Percentiles rank a stretch among this genome's conserved stretches.
Conservation (phyloP, 2,329 filamentous ascomycete genomes). For the Polytolypa hystricis region DNA sequence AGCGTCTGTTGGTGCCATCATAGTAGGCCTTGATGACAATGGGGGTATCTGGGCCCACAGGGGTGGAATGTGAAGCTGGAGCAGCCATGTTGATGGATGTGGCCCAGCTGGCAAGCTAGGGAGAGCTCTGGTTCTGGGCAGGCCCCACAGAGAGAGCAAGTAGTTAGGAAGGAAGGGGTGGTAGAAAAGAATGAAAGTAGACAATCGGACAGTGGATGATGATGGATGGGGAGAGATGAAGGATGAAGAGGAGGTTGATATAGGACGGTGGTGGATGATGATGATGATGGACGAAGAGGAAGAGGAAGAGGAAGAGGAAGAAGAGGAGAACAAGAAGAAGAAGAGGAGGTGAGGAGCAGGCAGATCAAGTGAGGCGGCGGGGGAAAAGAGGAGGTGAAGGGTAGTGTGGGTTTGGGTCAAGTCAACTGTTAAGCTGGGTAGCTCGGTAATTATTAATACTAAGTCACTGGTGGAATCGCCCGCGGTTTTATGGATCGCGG, state of each 20-base stretch:
- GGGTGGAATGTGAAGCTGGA: constrained; percentile 32
- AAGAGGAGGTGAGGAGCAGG: neutral
- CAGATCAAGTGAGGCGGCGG: constrained; percentile 1
- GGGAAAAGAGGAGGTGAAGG: constrained; percentile 2
- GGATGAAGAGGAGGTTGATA: neutral
- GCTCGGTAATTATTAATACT: no score
- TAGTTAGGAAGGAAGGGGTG: constrained; percentile 2
- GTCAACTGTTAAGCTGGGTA: no score
- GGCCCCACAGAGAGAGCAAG: constrained; percentile 2
- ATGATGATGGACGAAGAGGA: constrained; percentile 11
- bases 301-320: constrained; percentile 11
- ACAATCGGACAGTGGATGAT: constrained; percentile 8
- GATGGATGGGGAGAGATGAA: constrained; percentile 8
- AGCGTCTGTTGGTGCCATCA: constrained; percentile 64
- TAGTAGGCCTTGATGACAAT: constrained; percentile 80
- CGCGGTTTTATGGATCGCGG: no score
- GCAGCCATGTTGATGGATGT: constrained; percentile 27
- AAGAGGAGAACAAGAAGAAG: constrained; percentile 13
- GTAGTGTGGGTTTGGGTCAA: no score
- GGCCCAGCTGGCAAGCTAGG: constrained; percentile 17
- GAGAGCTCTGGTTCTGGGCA: no score
- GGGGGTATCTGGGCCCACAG: constrained; percentile 54
- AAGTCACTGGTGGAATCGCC: no score
- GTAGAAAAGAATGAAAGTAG: constrained; percentile 10
- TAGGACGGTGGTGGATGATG: constrained; percentile 8